phyloP scores from a whole-genome alignment of 1,139 yeast species.

The Pichia sp. region DNA sequence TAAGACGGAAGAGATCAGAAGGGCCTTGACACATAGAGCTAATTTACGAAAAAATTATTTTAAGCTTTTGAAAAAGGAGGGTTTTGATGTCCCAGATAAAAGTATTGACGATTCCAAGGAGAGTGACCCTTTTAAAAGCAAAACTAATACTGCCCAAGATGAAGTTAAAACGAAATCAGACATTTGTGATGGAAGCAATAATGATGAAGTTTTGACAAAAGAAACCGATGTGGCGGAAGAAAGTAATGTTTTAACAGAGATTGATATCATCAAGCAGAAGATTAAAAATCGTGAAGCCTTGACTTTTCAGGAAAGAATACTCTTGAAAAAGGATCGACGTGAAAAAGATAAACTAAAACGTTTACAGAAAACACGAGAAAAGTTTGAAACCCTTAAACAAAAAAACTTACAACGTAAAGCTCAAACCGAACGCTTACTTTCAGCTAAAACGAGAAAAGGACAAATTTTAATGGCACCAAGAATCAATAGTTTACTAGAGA shows the following conservation, averaged over 20 bases:
- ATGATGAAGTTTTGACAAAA: conserved; percentile 15
- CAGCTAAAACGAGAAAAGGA: conserved; percentile 62
- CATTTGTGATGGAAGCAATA: conserved; percentile 12
- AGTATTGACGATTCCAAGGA: background rate
- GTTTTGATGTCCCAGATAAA: conserved; percentile 37
- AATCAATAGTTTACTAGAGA: conserved; percentile 69
- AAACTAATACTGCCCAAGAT: too few relatives aligned
- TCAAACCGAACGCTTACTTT: conserved; percentile 35
- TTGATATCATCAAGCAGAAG: conserved; percentile 17
- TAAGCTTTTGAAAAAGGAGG: conserved; percentile 71
- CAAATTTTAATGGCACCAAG: conserved; percentile 92
- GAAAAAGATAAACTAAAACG: conserved; percentile 25
- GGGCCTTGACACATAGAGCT: conserved; percentile 75
- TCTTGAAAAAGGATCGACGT: conserved; percentile 27
- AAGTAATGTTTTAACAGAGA: background rate
- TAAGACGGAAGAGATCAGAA: conserved; percentile 51
- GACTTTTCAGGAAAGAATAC: conserved; percentile 29
- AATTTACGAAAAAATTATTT: conserved; percentile 75
- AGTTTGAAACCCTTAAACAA: conserved; percentile 20
- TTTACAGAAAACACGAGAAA: conserved; percentile 22
- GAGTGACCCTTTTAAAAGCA: too few relatives aligned
- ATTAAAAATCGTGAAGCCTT: conserved; percentile 15
- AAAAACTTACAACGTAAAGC: conserved; percentile 20
- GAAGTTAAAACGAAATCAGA: background rate
- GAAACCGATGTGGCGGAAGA: conserved; percentile 1